phyloP scores from a whole-genome alignment of 1,139 yeast genomes.

The Protomyces macrosporus region DNA sequence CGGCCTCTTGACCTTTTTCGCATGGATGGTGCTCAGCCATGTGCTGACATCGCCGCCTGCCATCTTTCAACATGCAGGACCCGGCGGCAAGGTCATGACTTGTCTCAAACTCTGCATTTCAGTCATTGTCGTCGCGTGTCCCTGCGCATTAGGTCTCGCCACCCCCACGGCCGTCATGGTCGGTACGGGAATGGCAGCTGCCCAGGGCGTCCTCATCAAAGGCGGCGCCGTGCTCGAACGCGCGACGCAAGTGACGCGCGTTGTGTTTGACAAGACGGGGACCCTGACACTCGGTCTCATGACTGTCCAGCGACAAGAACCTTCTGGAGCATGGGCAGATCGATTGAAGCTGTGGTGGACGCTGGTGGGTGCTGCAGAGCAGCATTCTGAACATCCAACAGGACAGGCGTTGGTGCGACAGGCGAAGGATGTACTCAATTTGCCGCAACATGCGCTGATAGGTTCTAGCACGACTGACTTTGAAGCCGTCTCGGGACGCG shows the following conservation, averaged over 20 bases:
- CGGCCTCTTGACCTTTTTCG: slow-evolving; percentile 57
- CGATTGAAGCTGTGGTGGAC: slow-evolving; percentile 48
- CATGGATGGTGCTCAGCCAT: slow-evolving; percentile 56
- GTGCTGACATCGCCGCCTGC: slow-evolving; percentile 48
- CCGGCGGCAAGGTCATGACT: slow-evolving; percentile 56
- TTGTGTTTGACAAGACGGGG: slow-evolving; percentile 93
- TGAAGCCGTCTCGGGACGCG: slow-evolving; percentile 62
- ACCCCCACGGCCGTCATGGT: slow-evolving; percentile 99
- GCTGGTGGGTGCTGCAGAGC: slow-evolving; percentile 59
- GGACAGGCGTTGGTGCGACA: slow-evolving; percentile 59
- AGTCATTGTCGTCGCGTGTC: slow-evolving; percentile 95
- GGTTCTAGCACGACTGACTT: slow-evolving; percentile 43
- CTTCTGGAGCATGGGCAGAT: not conserved
- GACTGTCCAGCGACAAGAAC: slow-evolving; percentile 45
- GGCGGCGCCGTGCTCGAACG: slow-evolving; percentile 87
- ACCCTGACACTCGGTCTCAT: slow-evolving; percentile 84
- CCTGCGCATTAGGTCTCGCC: slow-evolving; percentile 93
- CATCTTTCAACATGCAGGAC: slow-evolving; percentile 46
- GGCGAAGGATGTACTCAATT: slow-evolving; percentile 35
- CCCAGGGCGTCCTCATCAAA: slow-evolving; percentile 81
- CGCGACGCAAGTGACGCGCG: slow-evolving; percentile 58
- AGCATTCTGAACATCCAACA: slow-evolving; percentile 79
- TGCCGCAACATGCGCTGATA: slow-evolving; percentile 36
- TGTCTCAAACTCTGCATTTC: slow-evolving; percentile 82
- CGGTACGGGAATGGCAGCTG: slow-evolving; percentile 94